Base-by-base conservation (phyloP, 495 filamentous ascomycete genomes). In the Entonaema liquescens region DNA sequence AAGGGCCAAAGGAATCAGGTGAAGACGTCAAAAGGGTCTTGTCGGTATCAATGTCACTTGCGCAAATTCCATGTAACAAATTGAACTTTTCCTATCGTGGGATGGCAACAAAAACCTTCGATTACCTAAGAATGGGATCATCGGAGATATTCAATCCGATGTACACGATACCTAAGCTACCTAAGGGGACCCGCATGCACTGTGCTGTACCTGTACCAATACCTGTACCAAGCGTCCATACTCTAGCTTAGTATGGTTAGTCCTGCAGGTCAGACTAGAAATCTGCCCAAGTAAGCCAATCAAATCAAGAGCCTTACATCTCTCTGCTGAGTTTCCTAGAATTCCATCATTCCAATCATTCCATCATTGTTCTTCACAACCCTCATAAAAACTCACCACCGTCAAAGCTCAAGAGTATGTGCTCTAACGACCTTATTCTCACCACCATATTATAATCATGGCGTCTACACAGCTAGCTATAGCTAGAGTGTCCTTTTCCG, bases 401-500 rank as follows among this genome's bases (percentile, higher is more conserved):
- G 29, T 35, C 19, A 56, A 26, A 55, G 40, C 23, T 50, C 26
- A n/a, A 62, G 52, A 65, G 52, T 60, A 73, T 73, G 70, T 42
- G 29, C 56, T 59, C 50, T 47, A 33, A 15, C 11, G 21, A 21
- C 1, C 15, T 29, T 35, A 8, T 54, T 31, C 35, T 29, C 17
- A 11, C 53, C 21, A 5, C 15, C 25, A 28, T 19, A 23, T 49
- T 36, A 28, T 58, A 63, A 71, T 55, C 44, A 94, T 93, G 91
- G 85, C 89, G 12, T 89, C 90, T 52, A 89, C 92, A 76, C 88
- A 92, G 79, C 83, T 96, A 63, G 90, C 89, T 55, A 90, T 96
- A 70, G 90, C 93, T 62, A 95, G 93, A 80, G 91, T 92, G 17
- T 89, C 92, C 19, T 88, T 97, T 59, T 85, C 90, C 9, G 92